phyloP scores from a whole-genome alignment of 2,329 filamentous ascomycete species.

The Cordyceps farinosa region DNA sequence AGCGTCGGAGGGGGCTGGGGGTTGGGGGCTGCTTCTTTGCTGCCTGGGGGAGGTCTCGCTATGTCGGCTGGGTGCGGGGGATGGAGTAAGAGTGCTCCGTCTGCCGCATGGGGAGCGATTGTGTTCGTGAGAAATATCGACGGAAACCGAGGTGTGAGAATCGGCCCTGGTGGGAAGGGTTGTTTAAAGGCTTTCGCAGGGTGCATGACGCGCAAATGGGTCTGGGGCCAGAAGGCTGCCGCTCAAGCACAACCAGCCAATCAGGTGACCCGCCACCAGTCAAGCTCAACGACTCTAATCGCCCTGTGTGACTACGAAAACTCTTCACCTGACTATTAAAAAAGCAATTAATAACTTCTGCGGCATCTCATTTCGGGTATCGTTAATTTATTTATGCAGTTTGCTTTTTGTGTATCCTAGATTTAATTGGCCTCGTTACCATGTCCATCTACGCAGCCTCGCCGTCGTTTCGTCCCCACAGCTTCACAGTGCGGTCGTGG shows the following conservation, averaged over 20 bases:
- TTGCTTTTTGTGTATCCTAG: background rate
- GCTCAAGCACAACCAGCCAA: slow-evolving; percentile 11
- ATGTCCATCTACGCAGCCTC: slow-evolving; percentile 41
- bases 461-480: slow-evolving; percentile 86
- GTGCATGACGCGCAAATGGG: slow-evolving; percentile 14
- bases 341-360: no score
- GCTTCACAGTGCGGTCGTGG: slow-evolving; percentile 90
- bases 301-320: background rate
- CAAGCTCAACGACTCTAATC: background rate
- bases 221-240: background rate
- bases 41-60: background rate
- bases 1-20: background rate
- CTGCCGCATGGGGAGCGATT: slow-evolving; percentile 8
- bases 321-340: no score
- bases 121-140: background rate
- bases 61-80: background rate
- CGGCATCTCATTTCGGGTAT: background rate
- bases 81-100: background rate
- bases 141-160: background rate
- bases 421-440: background rate
- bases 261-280: slow-evolving; percentile 12
- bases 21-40: background rate
- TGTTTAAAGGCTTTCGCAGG: slow-evolving; percentile 12
- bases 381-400: background rate
- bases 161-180: background rate